Conservation (phyloP, 2,329 filamentous ascomycete species). For the Dactylellina parvicollis region DNA sequence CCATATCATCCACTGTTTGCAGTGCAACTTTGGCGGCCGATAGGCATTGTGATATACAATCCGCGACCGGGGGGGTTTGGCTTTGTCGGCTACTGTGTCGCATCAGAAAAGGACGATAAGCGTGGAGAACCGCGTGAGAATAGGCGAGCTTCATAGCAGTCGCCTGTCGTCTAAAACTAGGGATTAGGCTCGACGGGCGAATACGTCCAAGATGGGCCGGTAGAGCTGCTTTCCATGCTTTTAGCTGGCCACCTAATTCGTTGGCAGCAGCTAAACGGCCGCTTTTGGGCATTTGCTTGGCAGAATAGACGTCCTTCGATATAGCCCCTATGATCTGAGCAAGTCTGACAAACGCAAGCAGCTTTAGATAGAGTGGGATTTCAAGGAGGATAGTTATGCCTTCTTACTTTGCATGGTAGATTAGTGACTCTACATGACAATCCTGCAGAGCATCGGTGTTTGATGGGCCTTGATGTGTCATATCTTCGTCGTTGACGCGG, state of each 20-base stretch:
- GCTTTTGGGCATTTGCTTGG: conserved; percentile 60
- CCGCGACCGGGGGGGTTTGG: conserved; percentile 58
- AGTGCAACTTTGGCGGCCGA: conserved; percentile 62
- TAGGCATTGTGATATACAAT: conserved; percentile 63
- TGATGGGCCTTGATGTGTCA: conserved; percentile 63
- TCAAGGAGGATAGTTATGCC: background rate
- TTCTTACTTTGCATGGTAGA: conserved; percentile 63
- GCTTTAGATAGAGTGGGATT: conserved; percentile 24
- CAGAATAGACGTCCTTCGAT: conserved; percentile 62
- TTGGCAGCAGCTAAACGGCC: conserved; percentile 62
- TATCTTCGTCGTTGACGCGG: conserved; percentile 68
- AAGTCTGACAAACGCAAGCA: conserved; percentile 58
- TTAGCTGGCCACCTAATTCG: conserved; percentile 61
- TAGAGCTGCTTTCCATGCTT: conserved; percentile 62
- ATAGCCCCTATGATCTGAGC: conserved; percentile 62
- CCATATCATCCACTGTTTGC: conserved; percentile 60
- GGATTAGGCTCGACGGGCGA: conserved; percentile 64
- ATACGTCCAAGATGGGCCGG: conserved; percentile 64
- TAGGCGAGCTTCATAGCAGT: conserved; percentile 68
- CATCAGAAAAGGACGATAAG: conserved; percentile 68
- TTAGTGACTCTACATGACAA: conserved; percentile 66
- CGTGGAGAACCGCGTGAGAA: conserved; percentile 68
- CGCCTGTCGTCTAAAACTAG: conserved; percentile 65
- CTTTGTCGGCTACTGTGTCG: conserved; percentile 58
- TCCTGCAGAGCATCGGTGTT: conserved; percentile 61